Evolutionary conservation across 805 yeast species (phyloP).

Genomic region (Lipomyces kockii): DNA sequence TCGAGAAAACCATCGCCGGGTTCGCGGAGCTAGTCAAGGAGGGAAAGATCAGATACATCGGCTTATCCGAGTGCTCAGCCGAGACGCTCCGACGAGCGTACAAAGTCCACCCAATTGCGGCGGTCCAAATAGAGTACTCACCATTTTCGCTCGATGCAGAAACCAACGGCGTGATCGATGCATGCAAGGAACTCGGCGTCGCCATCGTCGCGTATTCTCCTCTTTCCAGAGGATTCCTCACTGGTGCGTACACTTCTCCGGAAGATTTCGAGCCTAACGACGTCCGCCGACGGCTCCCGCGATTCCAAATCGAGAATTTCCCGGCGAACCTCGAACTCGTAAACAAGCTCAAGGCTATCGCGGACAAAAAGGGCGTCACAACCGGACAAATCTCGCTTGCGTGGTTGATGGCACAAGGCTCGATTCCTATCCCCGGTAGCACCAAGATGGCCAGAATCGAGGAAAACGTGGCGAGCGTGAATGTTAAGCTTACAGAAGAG

Average conservation of each 20-base stretch:
- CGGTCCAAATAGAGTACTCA: constrained; percentile 81
- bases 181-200: constrained; percentile 60
- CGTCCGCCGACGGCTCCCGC: constrained; percentile 56
- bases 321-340: constrained; percentile 58
- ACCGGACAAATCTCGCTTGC: constrained; percentile 74
- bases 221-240: constrained; percentile 75
- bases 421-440: constrained; percentile 83
- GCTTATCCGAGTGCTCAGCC: constrained; percentile 74
- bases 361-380: constrained; percentile 53
- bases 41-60: constrained; percentile 73
- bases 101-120: constrained; percentile 59
- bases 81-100: constrained; percentile 64
- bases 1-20: constrained; percentile 62
- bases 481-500: constrained; percentile 23
- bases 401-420: constrained; percentile 57
- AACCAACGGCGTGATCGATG: constrained; percentile 64
- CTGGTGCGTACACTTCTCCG: constrained; percentile 59
- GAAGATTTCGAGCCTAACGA: constrained; percentile 60
- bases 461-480: constrained; percentile 55
- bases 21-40: constrained; percentile 62
- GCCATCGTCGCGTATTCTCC: constrained; percentile 86
- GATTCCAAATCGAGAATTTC: constrained; percentile 64
- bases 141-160: constrained; percentile 65
- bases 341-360: constrained; percentile 55
- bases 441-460: constrained; percentile 62